Percentiles rank a stretch among this genome's conserved stretches.
Evolutionary conservation across 371 early-diverging fungal genomes (phyloP).

Genomic region (Mortierella sp.): DNA sequence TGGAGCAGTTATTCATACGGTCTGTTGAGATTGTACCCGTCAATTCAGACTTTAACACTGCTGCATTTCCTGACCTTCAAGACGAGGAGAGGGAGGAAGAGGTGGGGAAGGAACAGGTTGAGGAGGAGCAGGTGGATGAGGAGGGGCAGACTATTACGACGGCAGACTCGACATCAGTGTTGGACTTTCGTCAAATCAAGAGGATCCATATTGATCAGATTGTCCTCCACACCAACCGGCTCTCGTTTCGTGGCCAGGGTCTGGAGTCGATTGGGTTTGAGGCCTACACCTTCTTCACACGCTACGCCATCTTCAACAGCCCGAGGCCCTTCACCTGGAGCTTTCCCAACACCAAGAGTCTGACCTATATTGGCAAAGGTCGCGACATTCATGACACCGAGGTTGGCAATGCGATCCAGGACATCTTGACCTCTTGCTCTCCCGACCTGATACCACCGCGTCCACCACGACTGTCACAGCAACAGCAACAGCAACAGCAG

Average conservation of each 20-base stretch:
- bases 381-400: constrained; percentile 9
- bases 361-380: constrained; percentile 3
- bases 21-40: constrained; percentile 8
- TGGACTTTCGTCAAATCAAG: constrained; percentile 18
- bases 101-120: neutral
- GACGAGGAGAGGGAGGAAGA: neutral
- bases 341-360: constrained; percentile 5
- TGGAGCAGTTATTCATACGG: constrained; percentile 10
- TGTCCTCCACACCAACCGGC: neutral
- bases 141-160: neutral
- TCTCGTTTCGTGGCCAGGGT: neutral
- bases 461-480: neutral
- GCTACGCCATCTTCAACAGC: constrained; percentile 5
- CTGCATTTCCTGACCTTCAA: neutral
- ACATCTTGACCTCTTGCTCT: constrained; percentile 11
- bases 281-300: neutral
- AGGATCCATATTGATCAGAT: constrained; percentile 4
- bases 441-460: neutral
- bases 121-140: neutral
- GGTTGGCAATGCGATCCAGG: constrained; percentile 9
- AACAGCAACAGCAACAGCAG: neutral
- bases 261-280: constrained; percentile 16
- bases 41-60: constrained; percentile 5
- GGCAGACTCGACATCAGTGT: neutral
- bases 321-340: constrained; percentile 9